A percentile compares a stretch with the other conserved stretches of the same genome.
phyloP scores from a whole-genome alignment of 2,329 filamentous ascomycete species.

The Cadophora sp. region DNA sequence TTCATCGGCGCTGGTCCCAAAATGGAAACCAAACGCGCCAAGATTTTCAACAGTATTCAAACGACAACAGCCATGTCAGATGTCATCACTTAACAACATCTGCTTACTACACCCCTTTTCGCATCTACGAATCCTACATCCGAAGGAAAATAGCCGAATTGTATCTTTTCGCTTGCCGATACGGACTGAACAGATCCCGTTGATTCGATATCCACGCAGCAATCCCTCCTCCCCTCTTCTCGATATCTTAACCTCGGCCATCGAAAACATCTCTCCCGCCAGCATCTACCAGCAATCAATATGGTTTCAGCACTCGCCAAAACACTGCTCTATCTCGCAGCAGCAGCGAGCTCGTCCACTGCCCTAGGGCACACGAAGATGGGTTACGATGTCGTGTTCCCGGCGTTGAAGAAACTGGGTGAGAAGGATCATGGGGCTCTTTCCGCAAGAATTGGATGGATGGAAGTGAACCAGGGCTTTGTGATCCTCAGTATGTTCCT shows the following conservation, averaged over 20 bases:
- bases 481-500: conserved; percentile 24
- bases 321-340: conserved; percentile 28
- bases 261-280: neutral
- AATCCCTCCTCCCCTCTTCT: no score
- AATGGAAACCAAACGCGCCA: neutral
- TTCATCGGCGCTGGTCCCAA: neutral
- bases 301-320: conserved; percentile 22
- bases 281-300: neutral
- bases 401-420: conserved; percentile 17
- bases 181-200: no score
- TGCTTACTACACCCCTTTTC: no score
- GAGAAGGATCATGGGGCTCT: conserved; percentile 12
- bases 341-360: conserved; percentile 10
- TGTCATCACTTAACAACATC: no score
- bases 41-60: neutral
- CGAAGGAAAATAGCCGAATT: no score
- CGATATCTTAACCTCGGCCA: no score
- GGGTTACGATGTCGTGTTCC: conserved; percentile 31
- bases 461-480: conserved; percentile 30
- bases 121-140: no score
- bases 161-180: no score
- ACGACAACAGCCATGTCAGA: neutral
- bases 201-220: no score
- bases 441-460: conserved; percentile 31
- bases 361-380: conserved; percentile 32